Evolutionary conservation across 2,329 filamentous ascomycete species (phyloP).

Genomic region (Cladosporium phlei): DNA sequence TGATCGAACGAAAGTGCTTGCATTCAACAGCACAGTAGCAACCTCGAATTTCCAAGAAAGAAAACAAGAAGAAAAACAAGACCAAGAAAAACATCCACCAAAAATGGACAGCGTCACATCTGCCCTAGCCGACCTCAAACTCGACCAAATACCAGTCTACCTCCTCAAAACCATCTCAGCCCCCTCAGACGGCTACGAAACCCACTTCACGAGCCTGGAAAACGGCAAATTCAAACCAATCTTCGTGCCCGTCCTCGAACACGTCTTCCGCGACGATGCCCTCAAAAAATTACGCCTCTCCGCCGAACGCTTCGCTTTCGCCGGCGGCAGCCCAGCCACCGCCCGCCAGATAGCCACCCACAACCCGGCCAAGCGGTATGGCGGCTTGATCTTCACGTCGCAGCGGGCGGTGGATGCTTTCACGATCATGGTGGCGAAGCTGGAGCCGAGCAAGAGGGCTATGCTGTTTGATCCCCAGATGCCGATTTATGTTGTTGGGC

Average conservation of each 20-base stretch:
- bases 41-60: background rate
- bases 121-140: slow-evolving; percentile 21
- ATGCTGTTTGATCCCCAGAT: slow-evolving; percentile 42
- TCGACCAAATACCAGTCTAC: slow-evolving; percentile 52
- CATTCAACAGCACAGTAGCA: background rate
- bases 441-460: slow-evolving; percentile 33
- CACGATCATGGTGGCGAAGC: slow-evolving; percentile 55
- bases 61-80: background rate
- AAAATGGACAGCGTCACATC: slow-evolving; percentile 24
- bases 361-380: slow-evolving; percentile 49
- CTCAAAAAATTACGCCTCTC: slow-evolving; percentile 50
- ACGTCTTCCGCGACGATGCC: slow-evolving; percentile 59
- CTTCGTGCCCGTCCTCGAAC: slow-evolving; percentile 74
- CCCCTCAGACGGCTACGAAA: slow-evolving; percentile 67
- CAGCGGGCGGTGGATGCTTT: slow-evolving; percentile 81
- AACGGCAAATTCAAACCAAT: slow-evolving; percentile 53
- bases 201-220: slow-evolving; percentile 53
- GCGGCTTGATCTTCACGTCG: slow-evolving; percentile 78
- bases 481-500: slow-evolving; percentile 75
- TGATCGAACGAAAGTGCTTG: too few species aligned
- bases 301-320: slow-evolving; percentile 44
- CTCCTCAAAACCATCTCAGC: slow-evolving; percentile 73
- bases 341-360: slow-evolving; percentile 27
- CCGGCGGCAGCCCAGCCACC: slow-evolving; percentile 25
- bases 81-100: background rate